Base-by-base conservation (phyloP, 179 eudicot species). In the Beta macrorhiza region DNA sequence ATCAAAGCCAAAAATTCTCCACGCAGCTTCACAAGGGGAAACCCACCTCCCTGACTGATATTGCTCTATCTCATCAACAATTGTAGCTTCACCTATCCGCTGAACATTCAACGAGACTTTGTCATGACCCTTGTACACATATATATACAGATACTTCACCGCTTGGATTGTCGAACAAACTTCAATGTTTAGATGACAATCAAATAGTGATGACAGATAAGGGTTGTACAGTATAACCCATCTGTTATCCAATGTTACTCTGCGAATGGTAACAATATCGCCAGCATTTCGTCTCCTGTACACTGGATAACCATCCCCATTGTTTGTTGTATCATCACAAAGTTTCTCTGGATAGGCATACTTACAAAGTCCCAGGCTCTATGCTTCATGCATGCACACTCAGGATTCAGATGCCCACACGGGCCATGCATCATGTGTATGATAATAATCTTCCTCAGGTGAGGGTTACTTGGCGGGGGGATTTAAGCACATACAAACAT, bases 371-470 rank as follows among this genome's bases (percentile, higher is more conserved):
- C 13, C 12, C 0, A 5, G 3, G 0, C 58, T 56, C 1, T 62
- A 5, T 80, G 2, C 25, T 22, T 62, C 83, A 82, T 87, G 52
- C 83, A 84, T 0, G 59, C 20, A 19, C 78, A 70, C 0, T 3
- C 9, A 3, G 67, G 51, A 20, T 84, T 72, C 5, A 25, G 8
- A 0, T 1, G 0, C 1, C 87, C 85, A 32, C 85, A 84, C 0
- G 87, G 84, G 2, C 82, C 82, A 61, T 82, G 87, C 79, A 84
- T 82, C 85, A 84, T 84, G 8, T 87, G 85, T 5, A 51, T 75
- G 0, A 78, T 14, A 0, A 86, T 75, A 1, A 52, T 56, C 2
- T 14, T 29, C 3, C 74, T 25, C 1, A 81, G 45, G 12, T 49
- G n/a, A 1, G 76, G 65, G 15, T 81, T 14, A 1, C 74, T 44